Evolutionary conservation across 1,284 basidiomycete species (phyloP).

Genomic region (Ustilago tritici): DNA sequence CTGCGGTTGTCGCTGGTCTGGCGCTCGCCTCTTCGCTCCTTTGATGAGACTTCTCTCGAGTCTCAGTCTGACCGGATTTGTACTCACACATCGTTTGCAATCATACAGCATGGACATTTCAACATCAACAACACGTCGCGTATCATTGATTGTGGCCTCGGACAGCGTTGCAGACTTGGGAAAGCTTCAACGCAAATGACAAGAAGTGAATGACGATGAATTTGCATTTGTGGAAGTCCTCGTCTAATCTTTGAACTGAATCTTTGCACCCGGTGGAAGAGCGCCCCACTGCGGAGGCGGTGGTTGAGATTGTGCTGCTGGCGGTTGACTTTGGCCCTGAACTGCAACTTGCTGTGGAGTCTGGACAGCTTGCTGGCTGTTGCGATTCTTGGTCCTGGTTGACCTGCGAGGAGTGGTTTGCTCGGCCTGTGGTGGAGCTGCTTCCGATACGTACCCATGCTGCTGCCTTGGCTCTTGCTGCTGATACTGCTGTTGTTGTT

Average conservation of each 20-base stretch:
- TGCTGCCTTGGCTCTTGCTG: background rate
- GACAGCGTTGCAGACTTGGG: background rate
- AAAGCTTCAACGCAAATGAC: background rate
- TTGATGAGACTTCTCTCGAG: background rate
- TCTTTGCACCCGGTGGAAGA: constrained; percentile 56
- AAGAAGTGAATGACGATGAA: background rate
- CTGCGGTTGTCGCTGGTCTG: constrained; percentile 1
- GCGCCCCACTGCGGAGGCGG: constrained; percentile 58
- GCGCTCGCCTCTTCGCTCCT: constrained; percentile 20
- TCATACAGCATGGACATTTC: constrained; percentile 10
- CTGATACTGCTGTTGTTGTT: constrained; percentile 7
- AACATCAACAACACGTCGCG: background rate
- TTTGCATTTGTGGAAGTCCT: background rate
- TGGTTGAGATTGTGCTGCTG: constrained; percentile 5
- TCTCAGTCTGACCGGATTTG: background rate
- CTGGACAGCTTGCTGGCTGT: constrained; percentile 1
- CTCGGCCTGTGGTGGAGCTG: background rate
- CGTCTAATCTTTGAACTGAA: constrained; percentile 51
- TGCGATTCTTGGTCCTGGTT: constrained; percentile 15
- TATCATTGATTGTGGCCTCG: background rate
- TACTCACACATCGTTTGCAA: background rate
- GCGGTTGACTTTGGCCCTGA: background rate
- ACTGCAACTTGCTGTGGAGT: constrained; percentile 6
- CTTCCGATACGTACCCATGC: constrained; percentile 8
- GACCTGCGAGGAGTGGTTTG: constrained; percentile 6